phyloP scores from a whole-genome alignment of 129 eudicot species.

The Lactuca sativa region DNA sequence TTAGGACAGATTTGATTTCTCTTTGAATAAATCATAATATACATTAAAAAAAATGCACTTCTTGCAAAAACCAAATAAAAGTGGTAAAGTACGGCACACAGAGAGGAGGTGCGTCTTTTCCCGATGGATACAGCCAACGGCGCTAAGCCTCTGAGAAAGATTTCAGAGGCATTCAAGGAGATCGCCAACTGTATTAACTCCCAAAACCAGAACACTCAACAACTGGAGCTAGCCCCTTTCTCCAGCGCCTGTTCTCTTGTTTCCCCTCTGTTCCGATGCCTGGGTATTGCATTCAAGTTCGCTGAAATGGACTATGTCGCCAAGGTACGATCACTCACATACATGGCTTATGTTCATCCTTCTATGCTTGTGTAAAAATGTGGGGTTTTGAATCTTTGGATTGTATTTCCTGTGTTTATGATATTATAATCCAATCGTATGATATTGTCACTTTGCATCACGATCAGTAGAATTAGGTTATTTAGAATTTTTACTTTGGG shows the following conservation, averaged over 20 bases:
- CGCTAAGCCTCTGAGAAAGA: constrained; percentile 57
- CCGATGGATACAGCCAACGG: constrained; percentile 32
- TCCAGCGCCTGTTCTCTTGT: constrained; percentile 82
- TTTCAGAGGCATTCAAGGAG: constrained; percentile 62
- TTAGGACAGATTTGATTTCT: too few relatives aligned
- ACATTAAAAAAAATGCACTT: too few relatives aligned
- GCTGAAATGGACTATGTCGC: constrained; percentile 94
- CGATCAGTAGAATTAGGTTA: neutral
- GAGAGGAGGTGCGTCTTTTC: neutral
- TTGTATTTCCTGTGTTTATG: neutral
- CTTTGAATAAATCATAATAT: too few relatives aligned
- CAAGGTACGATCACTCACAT: constrained; percentile 39
- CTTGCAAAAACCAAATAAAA: too few relatives aligned
- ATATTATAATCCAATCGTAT: neutral
- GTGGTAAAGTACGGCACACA: neutral
- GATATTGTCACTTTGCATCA: constrained; percentile 7
- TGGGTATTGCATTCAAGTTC: constrained; percentile 92
- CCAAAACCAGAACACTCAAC: constrained; percentile 26
- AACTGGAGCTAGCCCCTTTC: constrained; percentile 60
- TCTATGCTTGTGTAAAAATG: neutral
- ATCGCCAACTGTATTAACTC: constrained; percentile 40
- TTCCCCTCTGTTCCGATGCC: constrained; percentile 86
- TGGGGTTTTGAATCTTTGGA: neutral
- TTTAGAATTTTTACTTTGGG: constrained; percentile 3
- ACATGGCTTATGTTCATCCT: neutral